Base-by-base conservation (phyloP, 208 protist species). In the Trypanosoma brucei region DNA sequence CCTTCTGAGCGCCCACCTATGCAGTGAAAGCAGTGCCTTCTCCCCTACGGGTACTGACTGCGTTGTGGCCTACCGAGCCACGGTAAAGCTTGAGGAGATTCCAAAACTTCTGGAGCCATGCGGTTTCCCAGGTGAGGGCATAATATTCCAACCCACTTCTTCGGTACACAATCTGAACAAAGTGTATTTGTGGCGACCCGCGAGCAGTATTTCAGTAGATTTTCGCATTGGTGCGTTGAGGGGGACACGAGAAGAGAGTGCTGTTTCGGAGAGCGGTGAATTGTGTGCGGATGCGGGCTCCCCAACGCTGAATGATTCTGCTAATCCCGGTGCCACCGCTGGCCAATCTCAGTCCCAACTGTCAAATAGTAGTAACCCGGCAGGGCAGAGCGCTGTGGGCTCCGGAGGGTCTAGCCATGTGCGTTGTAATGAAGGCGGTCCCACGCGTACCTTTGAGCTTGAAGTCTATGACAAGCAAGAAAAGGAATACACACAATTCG, bases 401-500 rank as follows among this genome's bases (percentile, higher is more conserved):
- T 22, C 9, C 22, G 48, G 53, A 55, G 39, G 49, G 38, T 14
- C 61, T 53, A 36, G 44, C 39, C 35, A 38, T 14, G 34, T 36
- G 55, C 1, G 40, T 1, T 9, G 35, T 33, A 33, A 42, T 58
- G 50, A 65, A 49, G 73, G 78, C 6, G 33, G 51, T 13, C 76
- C 81, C 8, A 63, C 57, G 3, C 81, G 80, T 57, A 81, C 70
- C 36, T 91, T 77, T 73, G 73, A 71, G 38, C 72, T 94, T 35
- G 88, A 94, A 65, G 84, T 89, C 53, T 94, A 91, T 74, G 82
- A 94, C 68, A 91, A 90, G 60, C 39, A 53, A 9, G 81, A 86
- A 72, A 90, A 90, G 78, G 68, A 79, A 55, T 94, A 91, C 70
- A 77, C 76, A 51, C 81, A 86, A 65, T 91, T 76, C 72, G 79